Evolutionary conservation across 345 rosid species (phyloP), one percentile per base, ranked within the genome.

Genomic region (Rubroshorea leprosula): DNA sequence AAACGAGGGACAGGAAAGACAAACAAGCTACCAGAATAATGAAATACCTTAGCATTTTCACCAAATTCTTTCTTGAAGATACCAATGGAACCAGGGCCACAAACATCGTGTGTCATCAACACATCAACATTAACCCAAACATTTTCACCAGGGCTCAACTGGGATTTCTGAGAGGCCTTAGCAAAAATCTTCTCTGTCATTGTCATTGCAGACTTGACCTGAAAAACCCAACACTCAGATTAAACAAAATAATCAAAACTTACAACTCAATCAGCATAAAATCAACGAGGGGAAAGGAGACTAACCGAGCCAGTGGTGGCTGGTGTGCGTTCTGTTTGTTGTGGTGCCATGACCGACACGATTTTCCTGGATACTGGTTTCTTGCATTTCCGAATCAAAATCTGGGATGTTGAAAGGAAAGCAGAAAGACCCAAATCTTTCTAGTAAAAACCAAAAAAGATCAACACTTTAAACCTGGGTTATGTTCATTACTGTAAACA

Each of bases 31-130:
- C 10, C 7, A 39, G 47, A 41, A 23, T 15, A 23, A 35, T 23
- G 4, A 6, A 49, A 17, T 66, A 90, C 98, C 98, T 86, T 84
- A 23, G 97, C 96, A 71, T 83, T 69, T 58, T 81, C 55, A 50
- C 97, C 98, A 61, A 92, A 92, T 73, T 92, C 98, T 63, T 68
- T 80, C 81, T 86, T 89, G 76, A 92, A 92, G 63, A 89, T 89
- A 45, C 87, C 98, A 49, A 92, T 65, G 53, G 97, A 84, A 72
- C 97, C 97, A 19, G 97, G 96, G 35, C 98, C 98, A 56, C 91
- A 89, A 39, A 92, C 94, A 78, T 93, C 99, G 65, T 93, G 97
- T 49, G 97, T 93, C 99, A 89, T 93, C 77, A 93, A 73, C 35
- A 82, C 62, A 79, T 93, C 96, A 60, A 93, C 85, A 35, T 87